Evolutionary conservation across 2,329 filamentous ascomycete species (phyloP), one percentile per base, ranked within the genome.

Genomic region (Colletotrichum kahawae): DNA sequence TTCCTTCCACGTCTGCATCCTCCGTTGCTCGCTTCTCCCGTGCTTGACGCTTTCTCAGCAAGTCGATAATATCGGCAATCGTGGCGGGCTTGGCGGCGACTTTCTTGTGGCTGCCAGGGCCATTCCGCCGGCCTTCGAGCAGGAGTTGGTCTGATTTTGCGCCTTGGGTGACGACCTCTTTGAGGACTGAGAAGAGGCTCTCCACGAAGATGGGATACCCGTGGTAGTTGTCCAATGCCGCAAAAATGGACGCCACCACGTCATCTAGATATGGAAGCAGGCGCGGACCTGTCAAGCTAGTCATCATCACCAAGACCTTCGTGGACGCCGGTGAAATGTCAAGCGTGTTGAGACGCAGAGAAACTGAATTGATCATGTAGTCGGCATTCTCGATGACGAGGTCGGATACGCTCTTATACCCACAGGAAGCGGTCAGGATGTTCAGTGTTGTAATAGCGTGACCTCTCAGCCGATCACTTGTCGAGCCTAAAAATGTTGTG

Each of bases 351-450:
- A 99, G 90, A 76, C 95, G 94, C 75, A 98, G 85, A 0, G 95
- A 95, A 18, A 99, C 92, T 0, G 97, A 95, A 81, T 98, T 98
- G 76, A 98, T 93, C 84, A 99, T 94, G 82, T 99, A 99, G 83
- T 99, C 97, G 18, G 95, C 96, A 76, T 99, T 99, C 67, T 94
- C 92, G 33, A 98, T 91, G 51, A 99, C 93, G 77, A 99, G 87
- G 18, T 94, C 92, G 31, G 93, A 93, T 6, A 96, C 93, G 79
- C 89, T 92, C 0, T 81, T 76, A 80, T 98, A 99, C 3, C 90
- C 92, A 79, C 95, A 98, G 1, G 93, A 90, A 4, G 84, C 81
- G 1, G 96, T 93, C n/a, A 98, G 87, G 21, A 92, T 91, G 80
- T 98, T 97, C 16, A 99, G 88, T 43, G 94, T 94, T 5, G 92